Base-by-base conservation (phyloP, 2,329 filamentous ascomycete genomes). In the Diatrype stigma region DNA sequence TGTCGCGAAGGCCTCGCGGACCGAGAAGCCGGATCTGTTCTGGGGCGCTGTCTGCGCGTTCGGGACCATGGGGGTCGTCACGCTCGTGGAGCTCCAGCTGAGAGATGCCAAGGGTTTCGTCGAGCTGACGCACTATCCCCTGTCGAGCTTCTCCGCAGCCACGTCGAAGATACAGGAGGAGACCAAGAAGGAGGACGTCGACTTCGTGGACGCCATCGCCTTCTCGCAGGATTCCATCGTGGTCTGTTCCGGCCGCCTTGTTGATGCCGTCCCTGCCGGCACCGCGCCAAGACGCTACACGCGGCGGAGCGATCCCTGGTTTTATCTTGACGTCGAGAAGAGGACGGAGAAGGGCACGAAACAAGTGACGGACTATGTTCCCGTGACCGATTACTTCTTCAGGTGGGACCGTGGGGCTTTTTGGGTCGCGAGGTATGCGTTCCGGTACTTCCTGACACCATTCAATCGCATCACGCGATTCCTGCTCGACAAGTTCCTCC, bases 121-220 rank as follows among this genome's bases (percentile, higher is more conserved):
- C 3, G 73, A 82, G 60, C 58, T 86, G 54, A 76, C 76, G 38
- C 86, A 87, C 55, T 69, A 74, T 32, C 73, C 79, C 0, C 63
- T 67, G 1, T 68, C 67, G 23, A 72, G 72, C 3, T 63, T 74
- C 3, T 54, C 63, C n/a, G 65, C 68, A 46, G 65, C 73, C 48
- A 57, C 70, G 28, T 56, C 65, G n/a, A 70, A 70, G 26, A 73
- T 86, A 32, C 68, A 76, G 49, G 65, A 73, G 2, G 73, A 72
- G 51, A 68, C 71, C 0, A 64, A 55, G 0, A 67, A 70, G n/a
- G 49, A 63, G 0, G 60, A 65, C 0, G 71, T 76, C 28, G 85
- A 90, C 53, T 91, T 84, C 56, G 73, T 92, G 2, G 87, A 90
- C 52, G 86, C 77, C 1, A 86, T 90, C 42, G 70, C 84, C n/a